Conservation (phyloP, 257 asterid species). For the Fraxinus cuspidata region DNA sequence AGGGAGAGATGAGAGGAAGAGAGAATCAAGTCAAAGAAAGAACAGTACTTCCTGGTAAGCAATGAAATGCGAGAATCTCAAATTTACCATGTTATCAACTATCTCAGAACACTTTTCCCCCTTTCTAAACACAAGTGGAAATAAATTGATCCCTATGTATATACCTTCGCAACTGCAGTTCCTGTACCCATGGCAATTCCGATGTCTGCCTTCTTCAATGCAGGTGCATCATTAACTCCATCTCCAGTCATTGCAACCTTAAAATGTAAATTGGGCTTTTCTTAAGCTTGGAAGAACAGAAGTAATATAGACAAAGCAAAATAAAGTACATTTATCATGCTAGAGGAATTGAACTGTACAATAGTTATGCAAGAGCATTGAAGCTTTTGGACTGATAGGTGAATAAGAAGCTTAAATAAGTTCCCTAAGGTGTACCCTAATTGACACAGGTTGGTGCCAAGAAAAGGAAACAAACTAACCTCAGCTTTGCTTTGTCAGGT, state of each 20-base stretch:
- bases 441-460: not conserved
- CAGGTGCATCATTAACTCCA: slow-evolving; percentile 99
- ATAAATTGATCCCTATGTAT: slow-evolving; percentile 10
- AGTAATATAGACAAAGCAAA: slow-evolving; percentile 13
- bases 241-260: slow-evolving; percentile 99
- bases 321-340: slow-evolving; percentile 6
- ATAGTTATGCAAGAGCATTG: not conserved
- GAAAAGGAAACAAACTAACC: not conserved
- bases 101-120: not conserved
- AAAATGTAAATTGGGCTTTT: slow-evolving; percentile 19
- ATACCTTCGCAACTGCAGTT: slow-evolving; percentile 99
- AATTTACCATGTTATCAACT: not conserved
- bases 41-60: not conserved
- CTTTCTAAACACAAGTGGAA: slow-evolving; percentile 3
- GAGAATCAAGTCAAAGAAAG: not conserved
- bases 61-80: not conserved
- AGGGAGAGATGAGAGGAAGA: not conserved
- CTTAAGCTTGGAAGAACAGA: slow-evolving; percentile 2
- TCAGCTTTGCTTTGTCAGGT: not conserved
- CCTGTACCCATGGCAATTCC: slow-evolving; percentile 99
- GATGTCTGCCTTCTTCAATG: slow-evolving; percentile 92
- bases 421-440: not conserved
- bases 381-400: not conserved
- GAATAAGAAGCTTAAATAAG: not conserved
- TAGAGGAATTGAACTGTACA: slow-evolving; percentile 6